These are phyloP conservation scores for Eucommia ulmoides DNA, from an alignment of 257 asterid genomes.

Conservation along the genomic window DNA sequence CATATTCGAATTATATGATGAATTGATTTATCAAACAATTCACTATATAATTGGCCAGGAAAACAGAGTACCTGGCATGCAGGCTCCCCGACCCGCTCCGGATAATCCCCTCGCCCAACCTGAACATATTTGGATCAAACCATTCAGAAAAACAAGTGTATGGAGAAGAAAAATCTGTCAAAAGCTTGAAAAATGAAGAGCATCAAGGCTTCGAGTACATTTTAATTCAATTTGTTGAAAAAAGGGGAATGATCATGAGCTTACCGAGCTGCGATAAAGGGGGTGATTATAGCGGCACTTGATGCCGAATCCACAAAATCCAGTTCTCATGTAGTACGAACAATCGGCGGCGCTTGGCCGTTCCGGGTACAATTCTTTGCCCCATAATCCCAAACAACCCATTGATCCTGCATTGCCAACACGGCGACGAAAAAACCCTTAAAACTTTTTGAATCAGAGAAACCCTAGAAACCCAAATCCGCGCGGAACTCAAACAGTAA, in stretches of 20 bases:
- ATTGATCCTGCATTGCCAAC: slow-evolving; percentile 37
- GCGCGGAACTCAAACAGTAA: neutral
- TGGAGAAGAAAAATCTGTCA: neutral
- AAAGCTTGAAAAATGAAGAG: too few species aligned
- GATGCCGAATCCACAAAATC: slow-evolving; percentile 70
- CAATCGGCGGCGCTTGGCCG: slow-evolving; percentile 66
- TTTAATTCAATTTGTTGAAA: neutral
- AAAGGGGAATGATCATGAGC: slow-evolving; percentile 9
- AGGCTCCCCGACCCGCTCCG: slow-evolving; percentile 80
- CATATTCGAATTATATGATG: too few species aligned
- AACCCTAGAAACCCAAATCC: neutral
- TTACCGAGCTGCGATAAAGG: slow-evolving; percentile 51
- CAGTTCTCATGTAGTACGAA: slow-evolving; percentile 62
- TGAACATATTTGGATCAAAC: too few species aligned
- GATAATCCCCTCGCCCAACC: slow-evolving; percentile 48
- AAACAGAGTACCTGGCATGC: slow-evolving; percentile 55
- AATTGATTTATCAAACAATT: too few species aligned
- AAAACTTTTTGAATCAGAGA: slow-evolving; percentile 2
- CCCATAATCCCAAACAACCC: slow-evolving; percentile 47
- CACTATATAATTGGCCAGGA: too few species aligned
- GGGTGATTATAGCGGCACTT: slow-evolving; percentile 90
- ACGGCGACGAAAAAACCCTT: slow-evolving; percentile 3
- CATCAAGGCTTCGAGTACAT: neutral
- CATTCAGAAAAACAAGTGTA: too few species aligned
- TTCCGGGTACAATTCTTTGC: slow-evolving; percentile 57